Conservation (phyloP, 805 yeast species). For the baker's yeast (Saccharomyces cerevisiae) region DNA sequence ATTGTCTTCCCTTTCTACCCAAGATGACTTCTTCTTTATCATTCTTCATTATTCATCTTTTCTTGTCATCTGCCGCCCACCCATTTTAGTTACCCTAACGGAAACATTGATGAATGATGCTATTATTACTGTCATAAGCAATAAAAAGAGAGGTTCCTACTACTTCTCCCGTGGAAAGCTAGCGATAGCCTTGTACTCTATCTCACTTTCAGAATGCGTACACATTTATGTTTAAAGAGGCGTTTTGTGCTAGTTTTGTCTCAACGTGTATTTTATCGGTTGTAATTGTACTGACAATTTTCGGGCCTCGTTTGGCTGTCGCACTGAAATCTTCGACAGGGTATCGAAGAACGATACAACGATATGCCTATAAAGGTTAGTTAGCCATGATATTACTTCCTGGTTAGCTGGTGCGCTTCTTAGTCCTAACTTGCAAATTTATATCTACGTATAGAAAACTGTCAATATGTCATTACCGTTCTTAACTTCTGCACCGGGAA, state of each 20-base stretch:
- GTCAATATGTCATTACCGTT: slow-evolving; percentile 39
- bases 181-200: not conserved
- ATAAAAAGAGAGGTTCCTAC: not conserved
- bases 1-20: not conserved
- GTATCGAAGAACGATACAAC: not conserved
- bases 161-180: not conserved
- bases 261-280: not conserved
- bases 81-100: not conserved
- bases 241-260: not conserved
- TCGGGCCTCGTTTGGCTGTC: not conserved
- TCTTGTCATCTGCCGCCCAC: not conserved
- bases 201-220: not conserved
- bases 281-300: not conserved
- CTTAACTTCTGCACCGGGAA: slow-evolving; percentile 89
- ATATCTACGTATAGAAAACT: not conserved
- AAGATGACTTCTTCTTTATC: not conserved
- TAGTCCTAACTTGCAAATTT: not conserved
- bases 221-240: not conserved
- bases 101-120: not conserved
- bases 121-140: not conserved
- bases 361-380: not conserved
- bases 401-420: not conserved
- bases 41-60: not conserved
- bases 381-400: not conserved
- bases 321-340: not conserved